Evolutionary conservation across 2,329 filamentous ascomycete species (phyloP).

Genomic region (Rasamsonia emersonii): DNA sequence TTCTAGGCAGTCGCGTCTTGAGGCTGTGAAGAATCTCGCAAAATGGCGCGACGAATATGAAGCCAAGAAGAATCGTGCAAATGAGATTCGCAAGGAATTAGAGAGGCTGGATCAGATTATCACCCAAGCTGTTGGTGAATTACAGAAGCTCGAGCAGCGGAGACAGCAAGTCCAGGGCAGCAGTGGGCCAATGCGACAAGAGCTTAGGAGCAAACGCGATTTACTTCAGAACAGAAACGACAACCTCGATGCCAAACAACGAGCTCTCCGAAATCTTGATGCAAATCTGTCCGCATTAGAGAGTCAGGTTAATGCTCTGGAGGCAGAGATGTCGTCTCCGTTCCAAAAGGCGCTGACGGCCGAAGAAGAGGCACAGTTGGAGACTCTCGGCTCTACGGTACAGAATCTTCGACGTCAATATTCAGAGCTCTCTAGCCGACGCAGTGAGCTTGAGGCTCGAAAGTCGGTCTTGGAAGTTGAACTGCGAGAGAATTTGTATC

Average conservation of each 20-base stretch:
- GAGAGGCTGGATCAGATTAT: constrained; percentile 81
- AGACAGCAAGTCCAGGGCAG: constrained; percentile 70
- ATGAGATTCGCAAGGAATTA: constrained; percentile 60
- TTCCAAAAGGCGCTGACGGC: constrained; percentile 84
- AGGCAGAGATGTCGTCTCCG: constrained; percentile 71
- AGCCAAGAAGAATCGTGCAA: constrained; percentile 52
- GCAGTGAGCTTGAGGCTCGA: constrained; percentile 67
- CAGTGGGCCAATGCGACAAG: constrained; percentile 69
- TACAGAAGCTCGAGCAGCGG: constrained; percentile 74
- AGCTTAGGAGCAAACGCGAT: constrained; percentile 65
- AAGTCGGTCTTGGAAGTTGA: constrained; percentile 82
- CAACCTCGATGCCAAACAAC: constrained; percentile 63
- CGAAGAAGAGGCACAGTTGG: constrained; percentile 74
- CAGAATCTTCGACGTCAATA: constrained; percentile 70
- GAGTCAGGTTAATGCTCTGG: constrained; percentile 65
- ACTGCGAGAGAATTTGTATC: constrained; percentile 77
- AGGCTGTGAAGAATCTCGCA: constrained; percentile 67
- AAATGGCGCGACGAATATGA: constrained; percentile 71
- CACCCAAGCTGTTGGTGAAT: constrained; percentile 71
- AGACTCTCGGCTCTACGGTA: constrained; percentile 58
- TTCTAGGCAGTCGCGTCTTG: constrained; percentile 73
- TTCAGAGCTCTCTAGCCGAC: constrained; percentile 62
- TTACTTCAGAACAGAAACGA: constrained; percentile 66
- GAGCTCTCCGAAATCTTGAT: constrained; percentile 58
- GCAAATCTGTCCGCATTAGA: constrained; percentile 66